Conservation (phyloP, 1,139 yeast species). For the Nadsonia starkeyi-henricii region DNA sequence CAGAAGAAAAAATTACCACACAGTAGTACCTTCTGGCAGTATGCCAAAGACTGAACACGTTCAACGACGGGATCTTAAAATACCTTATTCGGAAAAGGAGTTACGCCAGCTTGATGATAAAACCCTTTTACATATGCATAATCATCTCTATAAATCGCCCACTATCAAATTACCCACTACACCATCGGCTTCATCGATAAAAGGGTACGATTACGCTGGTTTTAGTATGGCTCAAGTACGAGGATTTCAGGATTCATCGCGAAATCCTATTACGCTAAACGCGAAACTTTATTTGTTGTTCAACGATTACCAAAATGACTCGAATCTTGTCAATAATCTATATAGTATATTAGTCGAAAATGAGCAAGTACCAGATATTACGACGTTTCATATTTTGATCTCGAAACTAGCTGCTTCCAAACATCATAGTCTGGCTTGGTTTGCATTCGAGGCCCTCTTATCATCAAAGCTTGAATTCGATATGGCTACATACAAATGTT, state of each 20-base stretch:
- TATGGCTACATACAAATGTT: neutral
- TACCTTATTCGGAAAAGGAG: neutral
- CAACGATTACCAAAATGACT: neutral
- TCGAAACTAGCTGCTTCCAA: neutral
- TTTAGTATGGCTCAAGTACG: neutral
- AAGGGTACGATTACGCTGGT: neutral
- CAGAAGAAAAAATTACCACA: neutral
- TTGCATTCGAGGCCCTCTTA: neutral
- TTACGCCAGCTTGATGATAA: neutral
- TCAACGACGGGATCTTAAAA: neutral
- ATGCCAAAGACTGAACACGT: neutral
- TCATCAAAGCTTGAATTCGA: neutral
- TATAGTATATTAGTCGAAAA: neutral
- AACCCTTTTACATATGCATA: neutral
- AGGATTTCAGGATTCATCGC: neutral
- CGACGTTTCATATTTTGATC: neutral
- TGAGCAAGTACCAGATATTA: neutral
- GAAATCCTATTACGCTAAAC: neutral
- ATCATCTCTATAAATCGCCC: neutral
- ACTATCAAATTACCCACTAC: neutral
- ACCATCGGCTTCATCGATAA: neutral
- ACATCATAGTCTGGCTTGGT: neutral
- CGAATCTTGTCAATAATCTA: neutral
- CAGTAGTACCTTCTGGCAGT: neutral
- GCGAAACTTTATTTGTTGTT: neutral